A percentile compares a stretch with the other conserved stretches of the same genome.
phyloP scores from a whole-genome alignment of 305 asterid genomes.

The Striga hermonthica region DNA sequence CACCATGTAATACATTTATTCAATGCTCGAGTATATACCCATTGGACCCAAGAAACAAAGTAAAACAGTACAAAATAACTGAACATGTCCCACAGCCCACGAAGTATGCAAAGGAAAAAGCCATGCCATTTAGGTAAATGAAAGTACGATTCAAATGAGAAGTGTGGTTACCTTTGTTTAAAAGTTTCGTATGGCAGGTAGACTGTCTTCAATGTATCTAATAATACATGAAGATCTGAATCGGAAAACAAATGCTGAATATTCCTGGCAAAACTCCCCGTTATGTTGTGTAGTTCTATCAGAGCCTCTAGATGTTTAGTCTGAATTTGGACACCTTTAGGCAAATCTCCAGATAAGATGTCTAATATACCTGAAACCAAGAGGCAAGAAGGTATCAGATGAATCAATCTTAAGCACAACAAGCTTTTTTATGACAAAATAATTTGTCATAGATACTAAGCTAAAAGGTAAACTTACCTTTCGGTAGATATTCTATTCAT shows the following conservation, averaged over 20 bases:
- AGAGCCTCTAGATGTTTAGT: constrained; percentile 81
- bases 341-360: constrained; percentile 81
- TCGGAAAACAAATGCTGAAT: constrained; percentile 85
- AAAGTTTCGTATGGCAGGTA: constrained; percentile 86
- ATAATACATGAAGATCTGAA: constrained; percentile 65
- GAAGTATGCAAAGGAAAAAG: constrained; percentile 12
- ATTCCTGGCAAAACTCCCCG: constrained; percentile 89
- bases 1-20: no score
- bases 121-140: constrained; percentile 9
- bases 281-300: constrained; percentile 82
- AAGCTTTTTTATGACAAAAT: no score
- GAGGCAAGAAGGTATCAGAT: constrained; percentile 28
- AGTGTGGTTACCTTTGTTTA: constrained; percentile 61
- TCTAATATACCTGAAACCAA: constrained; percentile 81
- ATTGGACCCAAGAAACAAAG: constrained; percentile 20
- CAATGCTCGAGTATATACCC: constrained; percentile 21
- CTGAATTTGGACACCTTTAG: constrained; percentile 85
- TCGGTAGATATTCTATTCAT: background rate
- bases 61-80: constrained; percentile 4
- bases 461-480: background rate
- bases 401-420: constrained; percentile 15
- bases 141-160: constrained; percentile 19
- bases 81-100: constrained; percentile 3
- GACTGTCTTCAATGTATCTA: constrained; percentile 80
- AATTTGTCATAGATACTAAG: no score